These are phyloP conservation scores for Botrytis byssoidea DNA, from an alignment of 2,329 filamentous ascomycete species.

Conservation along the genomic window DNA sequence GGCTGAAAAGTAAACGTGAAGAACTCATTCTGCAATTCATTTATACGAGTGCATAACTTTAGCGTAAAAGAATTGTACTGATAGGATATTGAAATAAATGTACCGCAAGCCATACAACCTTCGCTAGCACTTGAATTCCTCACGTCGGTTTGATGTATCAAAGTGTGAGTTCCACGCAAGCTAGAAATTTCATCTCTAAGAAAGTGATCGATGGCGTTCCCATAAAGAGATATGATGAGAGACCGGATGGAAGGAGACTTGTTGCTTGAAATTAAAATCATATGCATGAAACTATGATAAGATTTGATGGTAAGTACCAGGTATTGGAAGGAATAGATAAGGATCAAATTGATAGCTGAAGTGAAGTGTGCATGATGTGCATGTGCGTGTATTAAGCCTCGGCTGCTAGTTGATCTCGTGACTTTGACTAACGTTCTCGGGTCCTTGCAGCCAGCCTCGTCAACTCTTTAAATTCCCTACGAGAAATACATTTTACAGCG, in stretches of 20 bases:
- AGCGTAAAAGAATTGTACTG: not conserved
- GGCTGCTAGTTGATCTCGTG: not conserved
- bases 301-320: not conserved
- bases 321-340: not conserved
- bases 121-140: not conserved
- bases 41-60: not conserved
- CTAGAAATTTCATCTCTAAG: not conserved
- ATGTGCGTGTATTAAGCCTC: not conserved
- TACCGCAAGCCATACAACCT: not conserved
- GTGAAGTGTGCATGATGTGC: not conserved
- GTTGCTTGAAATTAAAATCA: not conserved
- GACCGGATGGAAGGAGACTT: not conserved
- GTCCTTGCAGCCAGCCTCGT: not conserved
- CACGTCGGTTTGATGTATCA: not conserved
- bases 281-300: not conserved
- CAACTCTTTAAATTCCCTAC: not conserved
- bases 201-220: not conserved
- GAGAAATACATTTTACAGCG: not conserved
- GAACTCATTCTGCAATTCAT: not conserved
- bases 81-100: not conserved
- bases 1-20: not conserved
- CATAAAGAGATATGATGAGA: not conserved
- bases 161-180: not conserved
- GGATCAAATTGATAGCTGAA: not conserved
- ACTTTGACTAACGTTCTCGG: not conserved